phyloP scores from a whole-genome alignment of 345 rosid genomes.

The Citrus maxima region DNA sequence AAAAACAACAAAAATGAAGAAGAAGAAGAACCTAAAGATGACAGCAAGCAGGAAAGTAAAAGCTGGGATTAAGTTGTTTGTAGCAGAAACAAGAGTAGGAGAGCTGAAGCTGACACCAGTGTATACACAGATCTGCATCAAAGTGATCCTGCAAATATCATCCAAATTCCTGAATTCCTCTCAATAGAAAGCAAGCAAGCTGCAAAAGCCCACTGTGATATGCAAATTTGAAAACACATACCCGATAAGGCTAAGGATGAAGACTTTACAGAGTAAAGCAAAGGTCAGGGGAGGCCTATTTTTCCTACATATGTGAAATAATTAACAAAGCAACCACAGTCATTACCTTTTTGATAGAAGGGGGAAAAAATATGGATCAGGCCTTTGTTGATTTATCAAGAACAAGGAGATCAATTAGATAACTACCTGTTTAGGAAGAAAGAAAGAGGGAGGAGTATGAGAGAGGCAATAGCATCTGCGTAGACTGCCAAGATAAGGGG shows the following conservation, averaged over 20 bases:
- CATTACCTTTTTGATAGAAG: neutral
- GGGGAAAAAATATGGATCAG: neutral
- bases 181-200: neutral
- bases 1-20: neutral
- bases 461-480: slow-evolving; percentile 38
- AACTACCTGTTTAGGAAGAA: slow-evolving; percentile 29
- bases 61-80: slow-evolving; percentile 45
- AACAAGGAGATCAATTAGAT: neutral
- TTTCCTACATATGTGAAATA: slow-evolving; percentile 16
- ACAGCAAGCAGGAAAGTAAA: slow-evolving; percentile 61
- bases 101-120: slow-evolving; percentile 53
- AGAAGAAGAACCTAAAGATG: slow-evolving; percentile 45
- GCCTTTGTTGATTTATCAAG: neutral
- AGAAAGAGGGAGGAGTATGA: slow-evolving; percentile 31
- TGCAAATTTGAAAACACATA: slow-evolving; percentile 5
- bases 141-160: slow-evolving; percentile 35
- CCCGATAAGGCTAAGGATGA: slow-evolving; percentile 48
- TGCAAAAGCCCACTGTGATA: neutral
- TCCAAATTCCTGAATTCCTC: neutral
- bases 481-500: slow-evolving; percentile 42
- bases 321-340: neutral
- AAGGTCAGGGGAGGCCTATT: slow-evolving; percentile 35
- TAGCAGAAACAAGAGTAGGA: slow-evolving; percentile 55
- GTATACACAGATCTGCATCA: slow-evolving; percentile 46
- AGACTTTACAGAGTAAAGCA: slow-evolving; percentile 43